Conservation (phyloP, 2,329 filamentous ascomycete genomes). For the Alternaria rosae region DNA sequence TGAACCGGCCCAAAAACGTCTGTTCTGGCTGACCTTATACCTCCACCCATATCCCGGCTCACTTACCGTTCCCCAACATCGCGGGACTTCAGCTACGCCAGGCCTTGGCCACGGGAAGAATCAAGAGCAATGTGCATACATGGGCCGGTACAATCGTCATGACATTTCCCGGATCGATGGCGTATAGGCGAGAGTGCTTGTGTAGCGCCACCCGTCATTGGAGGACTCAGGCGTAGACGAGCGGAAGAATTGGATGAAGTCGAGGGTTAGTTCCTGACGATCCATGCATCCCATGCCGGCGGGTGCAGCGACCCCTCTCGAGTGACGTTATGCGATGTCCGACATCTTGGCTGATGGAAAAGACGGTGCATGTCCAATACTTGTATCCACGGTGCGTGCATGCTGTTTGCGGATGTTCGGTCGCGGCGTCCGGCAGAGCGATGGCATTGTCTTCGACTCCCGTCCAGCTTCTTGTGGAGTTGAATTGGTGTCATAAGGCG, state of each 20-base stretch:
- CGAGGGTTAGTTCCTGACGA: conserved; percentile 18
- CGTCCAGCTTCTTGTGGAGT: neutral
- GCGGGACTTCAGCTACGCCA: conserved; percentile 9
- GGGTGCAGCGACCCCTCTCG: conserved; percentile 14
- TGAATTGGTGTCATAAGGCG: neutral
- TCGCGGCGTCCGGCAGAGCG: neutral
- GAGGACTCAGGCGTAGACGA: conserved; percentile 27
- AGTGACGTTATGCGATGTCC: conserved; percentile 9
- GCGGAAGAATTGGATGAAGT: conserved; percentile 30
- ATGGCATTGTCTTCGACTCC: neutral
- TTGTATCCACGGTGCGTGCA: neutral
- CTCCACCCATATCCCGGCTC: neutral
- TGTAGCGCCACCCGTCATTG: conserved; percentile 24
- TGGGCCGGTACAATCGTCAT: conserved; percentile 13
- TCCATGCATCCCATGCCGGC: conserved; percentile 25
- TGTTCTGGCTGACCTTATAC: conserved; percentile 8
- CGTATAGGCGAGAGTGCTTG: conserved; percentile 1
- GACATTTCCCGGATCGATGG: conserved; percentile 12
- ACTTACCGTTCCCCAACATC: neutral
- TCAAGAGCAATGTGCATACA: conserved; percentile 11
- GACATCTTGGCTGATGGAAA: neutral
- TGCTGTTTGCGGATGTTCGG: neutral
- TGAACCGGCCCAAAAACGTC: neutral
- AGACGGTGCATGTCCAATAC: neutral
- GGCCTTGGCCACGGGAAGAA: conserved; percentile 15